Evolutionary conservation across 495 filamentous ascomycete genomes (phyloP).

Genomic region (Margaritispora aquatica): DNA sequence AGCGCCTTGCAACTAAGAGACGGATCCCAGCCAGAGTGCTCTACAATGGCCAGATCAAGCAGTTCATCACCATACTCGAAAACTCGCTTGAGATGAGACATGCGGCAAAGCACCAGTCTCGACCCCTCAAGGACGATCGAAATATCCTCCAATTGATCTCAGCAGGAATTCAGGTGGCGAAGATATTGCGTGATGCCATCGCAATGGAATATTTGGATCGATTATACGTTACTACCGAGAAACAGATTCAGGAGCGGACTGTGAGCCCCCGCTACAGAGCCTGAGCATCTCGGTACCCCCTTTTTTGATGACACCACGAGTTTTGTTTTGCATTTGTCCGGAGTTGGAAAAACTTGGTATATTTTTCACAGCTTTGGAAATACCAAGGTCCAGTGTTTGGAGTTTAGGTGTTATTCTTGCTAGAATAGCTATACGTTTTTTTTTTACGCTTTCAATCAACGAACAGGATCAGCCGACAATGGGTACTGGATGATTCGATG

Average conservation of each 20-base stretch:
- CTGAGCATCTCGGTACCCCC: neutral
- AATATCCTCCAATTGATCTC: slow-evolving; percentile 84
- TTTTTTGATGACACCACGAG: slow-evolving; percentile 3
- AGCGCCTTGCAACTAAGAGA: slow-evolving; percentile 77
- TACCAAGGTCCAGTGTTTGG: neutral
- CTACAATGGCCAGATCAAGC: slow-evolving; percentile 86
- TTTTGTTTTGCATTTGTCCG: neutral
- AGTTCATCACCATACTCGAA: slow-evolving; percentile 75
- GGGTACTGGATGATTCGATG: neutral
- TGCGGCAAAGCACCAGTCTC: slow-evolving; percentile 73
- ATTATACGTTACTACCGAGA: slow-evolving; percentile 66
- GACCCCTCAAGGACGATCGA: slow-evolving; percentile 82
- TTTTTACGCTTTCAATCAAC: neutral
- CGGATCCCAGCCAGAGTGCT: slow-evolving; percentile 76
- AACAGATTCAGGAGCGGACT: slow-evolving; percentile 63
- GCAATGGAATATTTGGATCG: slow-evolving; percentile 76
- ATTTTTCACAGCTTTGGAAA: neutral
- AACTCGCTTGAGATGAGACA: slow-evolving; percentile 84
- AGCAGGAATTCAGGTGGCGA: slow-evolving; percentile 79
- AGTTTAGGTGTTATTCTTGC: neutral
- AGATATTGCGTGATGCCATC: slow-evolving; percentile 73
- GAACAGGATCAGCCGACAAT: neutral
- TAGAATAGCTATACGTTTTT: neutral
- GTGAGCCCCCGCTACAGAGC: slow-evolving; percentile 12
- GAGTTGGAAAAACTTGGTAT: neutral